Conservation (phyloP, 2,329 filamentous ascomycete genomes). For the Didymosphaeria variabile region DNA sequence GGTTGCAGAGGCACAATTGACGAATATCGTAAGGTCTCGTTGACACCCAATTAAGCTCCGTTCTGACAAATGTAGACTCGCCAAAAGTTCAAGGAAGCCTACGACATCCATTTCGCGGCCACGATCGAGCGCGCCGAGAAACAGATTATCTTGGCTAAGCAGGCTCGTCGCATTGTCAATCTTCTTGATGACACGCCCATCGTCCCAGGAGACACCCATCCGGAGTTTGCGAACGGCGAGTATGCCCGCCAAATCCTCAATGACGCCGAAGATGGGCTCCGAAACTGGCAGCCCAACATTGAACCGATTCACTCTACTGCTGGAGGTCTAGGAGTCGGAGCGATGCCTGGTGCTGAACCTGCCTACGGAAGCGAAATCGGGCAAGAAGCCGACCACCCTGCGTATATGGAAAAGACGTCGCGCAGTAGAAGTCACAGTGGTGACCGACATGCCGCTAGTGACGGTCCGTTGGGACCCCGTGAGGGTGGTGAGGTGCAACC, state of each 20-base stretch:
- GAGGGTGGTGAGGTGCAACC: slow-evolving; percentile 35
- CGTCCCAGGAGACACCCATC: slow-evolving; percentile 81
- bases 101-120: slow-evolving; percentile 85
- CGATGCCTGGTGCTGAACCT: slow-evolving; percentile 47
- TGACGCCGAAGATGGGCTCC: slow-evolving; percentile 89
- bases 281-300: slow-evolving; percentile 71
- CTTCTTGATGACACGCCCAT: slow-evolving; percentile 90
- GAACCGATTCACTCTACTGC: slow-evolving; percentile 64
- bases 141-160: slow-evolving; percentile 91
- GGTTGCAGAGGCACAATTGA: slow-evolving; percentile 95
- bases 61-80: slow-evolving; percentile 72
- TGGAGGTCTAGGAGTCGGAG: slow-evolving; percentile 58
- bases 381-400: slow-evolving; percentile 26
- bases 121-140: slow-evolving; percentile 97
- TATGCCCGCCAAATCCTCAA: slow-evolving; percentile 87
- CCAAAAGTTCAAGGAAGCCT: slow-evolving; percentile 95
- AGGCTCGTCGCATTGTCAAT: slow-evolving; percentile 84
- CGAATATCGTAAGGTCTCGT: slow-evolving; percentile 77
- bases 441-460: slow-evolving; percentile 33
- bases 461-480: slow-evolving; percentile 32
- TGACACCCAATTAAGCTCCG: background rate
- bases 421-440: slow-evolving; percentile 34
- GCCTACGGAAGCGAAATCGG: slow-evolving; percentile 25
- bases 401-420: slow-evolving; percentile 28
- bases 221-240: slow-evolving; percentile 70